Conservation (phyloP, 2,329 filamentous ascomycete genomes). For the Leptographium wingfieldii region DNA sequence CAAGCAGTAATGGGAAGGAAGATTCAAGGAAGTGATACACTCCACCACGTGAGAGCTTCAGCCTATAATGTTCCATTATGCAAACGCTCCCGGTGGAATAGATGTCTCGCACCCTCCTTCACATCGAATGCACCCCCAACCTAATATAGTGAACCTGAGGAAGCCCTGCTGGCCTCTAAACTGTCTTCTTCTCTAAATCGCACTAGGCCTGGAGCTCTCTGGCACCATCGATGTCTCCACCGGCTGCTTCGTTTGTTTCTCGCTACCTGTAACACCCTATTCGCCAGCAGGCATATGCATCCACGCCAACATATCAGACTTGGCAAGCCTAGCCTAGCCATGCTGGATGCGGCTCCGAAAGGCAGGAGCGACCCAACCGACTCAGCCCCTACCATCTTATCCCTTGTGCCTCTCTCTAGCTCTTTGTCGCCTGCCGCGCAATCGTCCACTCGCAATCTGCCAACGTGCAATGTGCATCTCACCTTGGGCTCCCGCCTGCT, state of each 20-base stretch:
- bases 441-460: neutral
- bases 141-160: no score
- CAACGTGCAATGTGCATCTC: neutral
- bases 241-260: constrained; percentile 2
- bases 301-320: constrained; percentile 4
- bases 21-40: neutral
- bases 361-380: neutral
- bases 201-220: neutral
- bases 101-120: neutral
- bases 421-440: neutral
- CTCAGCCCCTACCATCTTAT: neutral
- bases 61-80: neutral
- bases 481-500: neutral
- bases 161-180: neutral
- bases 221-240: neutral
- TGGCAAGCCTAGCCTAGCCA: neutral
- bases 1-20: neutral
- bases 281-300: constrained; percentile 6
- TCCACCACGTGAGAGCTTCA: neutral
- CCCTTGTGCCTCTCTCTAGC: neutral
- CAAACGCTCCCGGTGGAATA: neutral
- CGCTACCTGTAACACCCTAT: constrained; percentile 14
- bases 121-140: neutral
- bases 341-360: neutral
- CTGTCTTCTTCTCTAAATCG: neutral